Conservation (phyloP, 768 basidiomycete genomes). For the Rhodotorula sphaerocarpa region DNA sequence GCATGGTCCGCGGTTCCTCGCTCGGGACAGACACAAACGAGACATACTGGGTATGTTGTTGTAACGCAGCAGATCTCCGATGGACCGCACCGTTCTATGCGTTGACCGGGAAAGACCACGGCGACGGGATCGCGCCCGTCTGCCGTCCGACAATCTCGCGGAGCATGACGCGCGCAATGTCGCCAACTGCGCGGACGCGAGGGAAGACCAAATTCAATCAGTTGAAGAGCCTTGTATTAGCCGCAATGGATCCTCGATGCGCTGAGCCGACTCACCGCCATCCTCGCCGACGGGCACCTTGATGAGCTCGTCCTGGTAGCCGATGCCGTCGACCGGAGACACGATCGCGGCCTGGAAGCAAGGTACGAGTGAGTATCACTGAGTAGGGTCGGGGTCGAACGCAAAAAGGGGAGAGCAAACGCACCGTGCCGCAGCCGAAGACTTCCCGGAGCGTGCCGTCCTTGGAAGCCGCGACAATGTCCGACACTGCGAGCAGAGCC, state of each 20-base stretch:
- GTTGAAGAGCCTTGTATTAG: no score
- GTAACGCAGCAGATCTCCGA: not conserved
- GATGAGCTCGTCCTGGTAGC: slow-evolving; percentile 58
- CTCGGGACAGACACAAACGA: no score
- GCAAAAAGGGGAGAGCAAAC: slow-evolving; percentile 23
- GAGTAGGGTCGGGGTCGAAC: slow-evolving; percentile 42
- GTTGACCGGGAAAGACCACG: slow-evolving; percentile 32
- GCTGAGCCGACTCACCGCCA: slow-evolving; percentile 31
- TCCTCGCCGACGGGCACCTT: slow-evolving; percentile 33
- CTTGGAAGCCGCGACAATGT: slow-evolving; percentile 50
- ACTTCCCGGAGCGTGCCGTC: slow-evolving; percentile 67
- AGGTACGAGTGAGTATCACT: not conserved
- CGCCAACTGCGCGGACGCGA: slow-evolving; percentile 47
- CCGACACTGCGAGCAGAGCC: slow-evolving; percentile 42
- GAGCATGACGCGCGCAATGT: slow-evolving; percentile 62
- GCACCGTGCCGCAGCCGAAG: slow-evolving; percentile 63
- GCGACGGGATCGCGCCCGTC: slow-evolving; percentile 35
- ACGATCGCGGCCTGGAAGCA: slow-evolving; percentile 56
- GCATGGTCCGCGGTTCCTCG: no score
- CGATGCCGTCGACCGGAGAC: slow-evolving; percentile 62
- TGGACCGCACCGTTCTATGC: not conserved
- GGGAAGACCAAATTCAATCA: no score
- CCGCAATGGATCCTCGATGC: no score
- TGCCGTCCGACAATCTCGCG: slow-evolving; percentile 65
- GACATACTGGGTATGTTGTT: no score